A percentile compares a stretch with the other conserved stretches of the same genome.
Evolutionary conservation across 2,329 filamentous ascomycete species (phyloP).

Genomic region (Cladosporium sp.): DNA sequence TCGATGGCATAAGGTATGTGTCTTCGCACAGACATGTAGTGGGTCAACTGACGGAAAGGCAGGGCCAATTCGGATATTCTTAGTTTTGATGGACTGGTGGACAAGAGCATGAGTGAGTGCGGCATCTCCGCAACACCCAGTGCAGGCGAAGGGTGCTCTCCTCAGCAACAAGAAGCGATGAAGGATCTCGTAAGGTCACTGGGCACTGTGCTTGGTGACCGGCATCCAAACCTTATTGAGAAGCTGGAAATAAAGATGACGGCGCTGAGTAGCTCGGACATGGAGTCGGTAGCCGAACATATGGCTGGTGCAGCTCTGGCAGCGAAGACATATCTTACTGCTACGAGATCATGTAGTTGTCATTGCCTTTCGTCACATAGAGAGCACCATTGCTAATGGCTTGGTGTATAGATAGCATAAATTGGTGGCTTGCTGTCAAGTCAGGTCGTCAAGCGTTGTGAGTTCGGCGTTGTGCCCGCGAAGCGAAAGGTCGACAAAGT

Average conservation of each 20-base stretch:
- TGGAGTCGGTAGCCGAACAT: background rate
- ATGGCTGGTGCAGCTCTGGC: constrained; percentile 10
- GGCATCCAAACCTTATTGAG: background rate
- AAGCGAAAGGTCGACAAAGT: too few species aligned
- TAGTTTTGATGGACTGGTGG: background rate
- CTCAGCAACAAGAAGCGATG: constrained; percentile 12
- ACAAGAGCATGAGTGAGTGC: background rate
- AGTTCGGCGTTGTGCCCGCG: too few species aligned
- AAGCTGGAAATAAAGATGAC: background rate
- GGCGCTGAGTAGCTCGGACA: background rate
- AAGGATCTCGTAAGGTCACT: constrained; percentile 3
- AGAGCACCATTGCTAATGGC: background rate
- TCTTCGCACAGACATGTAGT: too few species aligned
- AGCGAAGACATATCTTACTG: background rate
- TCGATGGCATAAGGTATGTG: background rate
- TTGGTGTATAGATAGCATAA: background rate
- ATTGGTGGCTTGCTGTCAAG: background rate
- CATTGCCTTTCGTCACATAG: background rate
- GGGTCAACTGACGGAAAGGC: background rate
- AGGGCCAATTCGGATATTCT: background rate
- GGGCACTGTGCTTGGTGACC: background rate
- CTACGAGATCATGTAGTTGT: background rate
- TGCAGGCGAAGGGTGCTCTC: too few species aligned
- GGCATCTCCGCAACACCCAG: background rate
- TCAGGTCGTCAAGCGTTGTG: too few species aligned